Base-by-base conservation (phyloP, 305 asterid species). In the Solanum aculeatissimum region DNA sequence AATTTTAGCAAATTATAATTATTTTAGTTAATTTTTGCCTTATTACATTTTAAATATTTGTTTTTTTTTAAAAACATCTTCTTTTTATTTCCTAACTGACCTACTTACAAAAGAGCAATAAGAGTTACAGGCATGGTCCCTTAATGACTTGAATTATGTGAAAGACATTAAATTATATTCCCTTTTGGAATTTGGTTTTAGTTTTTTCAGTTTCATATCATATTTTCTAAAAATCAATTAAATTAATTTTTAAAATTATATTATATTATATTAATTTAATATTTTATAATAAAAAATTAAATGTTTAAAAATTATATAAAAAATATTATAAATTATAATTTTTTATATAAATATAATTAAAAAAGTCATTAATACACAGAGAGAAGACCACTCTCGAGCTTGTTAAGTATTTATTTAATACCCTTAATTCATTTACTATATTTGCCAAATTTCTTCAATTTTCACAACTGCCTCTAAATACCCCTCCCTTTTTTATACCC, bases 391-490 rank as follows among this genome's bases (percentile, higher is more conserved):
- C 35, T 55, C 82, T 69, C 71, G 86, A 83, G 82, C 71, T 83
- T 55, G 85, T 83, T 68, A 32, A 25, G 80, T 42, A 16, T 32
- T 49, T 10, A 35, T 83, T 83, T 83, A 83, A 83, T 68, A 42
- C 13, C 80, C 9, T 72, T n/a, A n/a, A n/a, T n/a, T 5, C 85
- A 68, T 83, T 68, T 68, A 83, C 68, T 68, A 27, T 25, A 65
- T 74, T 75, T 43, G 38, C 81, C 32, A 13, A 62, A 60, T 58
- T 63, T 38, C 38, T 66, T 66, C 80, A 66, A 51, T 7, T 65
- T 21, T 49, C 85, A 53, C 85, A 83, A 83, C 85, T 68, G 85
- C 68, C n/a, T n/a, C n/a, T n/a, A n/a, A n/a, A n/a, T n/a, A n/a
- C 78, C 60, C 32, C 80, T 35, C 29, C 85, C 55, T 27, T 66